Base-by-base conservation (phyloP, 371 early-diverging fungal genomes). In the Lichtheimia ramosa region DNA sequence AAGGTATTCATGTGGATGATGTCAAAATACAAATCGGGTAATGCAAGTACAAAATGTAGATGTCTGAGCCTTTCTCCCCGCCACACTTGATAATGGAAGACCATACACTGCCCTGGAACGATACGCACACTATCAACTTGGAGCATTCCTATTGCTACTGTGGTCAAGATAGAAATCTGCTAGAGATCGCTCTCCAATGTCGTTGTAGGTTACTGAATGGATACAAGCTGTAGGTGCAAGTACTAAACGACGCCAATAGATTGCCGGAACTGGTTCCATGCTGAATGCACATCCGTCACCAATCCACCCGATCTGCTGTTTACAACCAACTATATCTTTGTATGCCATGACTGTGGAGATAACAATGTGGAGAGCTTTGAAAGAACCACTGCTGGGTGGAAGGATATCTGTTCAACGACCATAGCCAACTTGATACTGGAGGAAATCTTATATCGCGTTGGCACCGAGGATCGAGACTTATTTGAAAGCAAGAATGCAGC, bases 241-340 rank as follows among this genome's bases (percentile, higher is more conserved):
- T 23, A 48, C 8, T 23, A 23, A 23, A n/a, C 42, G 6, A 8
- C 34, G 46, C 23, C 3, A 15, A 40, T 48, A 84, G 85, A 63
- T 25, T 89, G 89, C 52, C 74, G 66, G 50, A 83, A 89, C 59
- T 89, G 89, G 89, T 89, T 86, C 61, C 89, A 89, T 71, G 74
- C 75, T 4, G 73, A 79, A 28, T 89, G 89, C 56, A 74, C 84
- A 15, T 65, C 79, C 20, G 72, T 80, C 5, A 41, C 67, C 0
- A 69, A 82, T 18, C 82, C 82, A 23, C 82, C 79, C 16, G 79
- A 74, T 42, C 66, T 87, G 20, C 77, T 87, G 7, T 86, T 89
- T 27, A 79, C 82, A 21, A 87, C 85, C 28, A 88, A 89, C 51
- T 89, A 89, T 62, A 68, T 71, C 15, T 87, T 89, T 58, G 56